Evolutionary conservation across 2,329 filamentous ascomycete genomes (phyloP), one percentile per base, ranked within the genome.

Genomic region (Volutella citrinella): DNA sequence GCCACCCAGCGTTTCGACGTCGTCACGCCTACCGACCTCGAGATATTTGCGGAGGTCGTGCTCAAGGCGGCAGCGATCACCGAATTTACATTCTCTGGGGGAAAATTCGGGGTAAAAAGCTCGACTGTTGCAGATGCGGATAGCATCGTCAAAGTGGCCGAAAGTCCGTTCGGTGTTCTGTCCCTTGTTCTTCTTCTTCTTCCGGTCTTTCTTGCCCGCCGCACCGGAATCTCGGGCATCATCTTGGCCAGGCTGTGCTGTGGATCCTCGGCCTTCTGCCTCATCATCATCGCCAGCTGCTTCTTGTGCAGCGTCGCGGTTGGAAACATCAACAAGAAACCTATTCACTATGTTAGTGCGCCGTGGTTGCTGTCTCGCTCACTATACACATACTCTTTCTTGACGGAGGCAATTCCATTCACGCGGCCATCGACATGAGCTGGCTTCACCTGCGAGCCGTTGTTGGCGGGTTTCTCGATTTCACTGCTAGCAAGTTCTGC

Each of bases 31-130:
- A 42, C 89, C 85, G 36, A 93, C 80, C 19, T 76, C 77, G 30
- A 98, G 68, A 56, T 98, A 98, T 56, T 80, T 82, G 43, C 93
- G 80, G 27, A 98, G 66, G 53, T 96, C 80, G 56, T 98, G 93
- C 51, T 82, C 80, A 47, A 83, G 79, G 46, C 80, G 87, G 69
- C 93, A 98, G 42, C 78, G 80, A 19, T 87, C 82, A 17, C 86
- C 90, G 51, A 82, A 94, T 30, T 69, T 74, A 62, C 93, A 97
- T 17, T 80, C 67, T 43, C 72, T 70, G 0, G 89, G 87, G 4
- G 87, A 90, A 59, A 95, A 95, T 57, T 97, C 91, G 22, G 84
- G 72, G 42, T 69, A 75, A 52, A 80, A 75, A 13, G 78, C 77
- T 41, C 86, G 74, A 33, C 82, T 88, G 50, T 80, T 78, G 64